A percentile compares a stretch with the other conserved stretches of the same genome.
These are phyloP conservation scores for Neofusicoccum kwambonambiense DNA, from an alignment of 2,329 filamentous ascomycete species.

Conservation along the genomic window DNA sequence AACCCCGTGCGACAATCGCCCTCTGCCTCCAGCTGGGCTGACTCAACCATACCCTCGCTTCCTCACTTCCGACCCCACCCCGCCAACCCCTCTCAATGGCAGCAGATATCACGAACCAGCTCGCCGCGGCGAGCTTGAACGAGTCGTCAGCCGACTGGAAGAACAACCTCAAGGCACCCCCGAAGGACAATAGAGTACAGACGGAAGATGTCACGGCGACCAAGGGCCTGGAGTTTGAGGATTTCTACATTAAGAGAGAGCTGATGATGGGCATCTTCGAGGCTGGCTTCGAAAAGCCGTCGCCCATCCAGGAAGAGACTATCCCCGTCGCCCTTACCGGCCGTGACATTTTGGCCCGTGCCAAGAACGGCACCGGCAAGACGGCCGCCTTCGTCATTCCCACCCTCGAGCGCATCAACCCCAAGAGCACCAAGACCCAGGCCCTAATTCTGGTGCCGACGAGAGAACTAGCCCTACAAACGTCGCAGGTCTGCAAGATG, in stretches of 20 bases:
- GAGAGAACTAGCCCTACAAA: constrained; percentile 94
- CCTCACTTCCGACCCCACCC: background rate
- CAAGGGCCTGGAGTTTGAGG: constrained; percentile 96
- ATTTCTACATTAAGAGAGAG: constrained; percentile 92
- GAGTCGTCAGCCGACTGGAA: constrained; percentile 67
- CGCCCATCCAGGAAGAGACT: constrained; percentile 98
- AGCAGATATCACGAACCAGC: constrained; percentile 54
- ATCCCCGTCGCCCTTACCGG: constrained; percentile 95
- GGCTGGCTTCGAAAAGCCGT: constrained; percentile 97
- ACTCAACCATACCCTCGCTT: background rate
- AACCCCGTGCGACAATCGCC: constrained; percentile 1
- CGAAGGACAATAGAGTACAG: constrained; percentile 74
- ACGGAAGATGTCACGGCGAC: constrained; percentile 98
- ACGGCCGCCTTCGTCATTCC: constrained; percentile 98
- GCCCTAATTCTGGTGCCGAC: constrained; percentile 95
- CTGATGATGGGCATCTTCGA: constrained; percentile 99
- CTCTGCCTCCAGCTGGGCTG: background rate
- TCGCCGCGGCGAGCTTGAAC: constrained; percentile 55
- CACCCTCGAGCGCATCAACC: constrained; percentile 91
- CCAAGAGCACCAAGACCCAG: constrained; percentile 94
- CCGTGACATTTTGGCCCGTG: constrained; percentile 89
- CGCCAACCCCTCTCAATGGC: constrained; percentile 38
- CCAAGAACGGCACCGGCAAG: constrained; percentile 98
- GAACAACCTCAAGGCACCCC: constrained; percentile 67
- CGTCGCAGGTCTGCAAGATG: constrained; percentile 98